Evolutionary conservation across 352 stramenopile genomes (phyloP), one percentile per base, ranked within the genome.

Genomic region (Pythium guiyangense): DNA sequence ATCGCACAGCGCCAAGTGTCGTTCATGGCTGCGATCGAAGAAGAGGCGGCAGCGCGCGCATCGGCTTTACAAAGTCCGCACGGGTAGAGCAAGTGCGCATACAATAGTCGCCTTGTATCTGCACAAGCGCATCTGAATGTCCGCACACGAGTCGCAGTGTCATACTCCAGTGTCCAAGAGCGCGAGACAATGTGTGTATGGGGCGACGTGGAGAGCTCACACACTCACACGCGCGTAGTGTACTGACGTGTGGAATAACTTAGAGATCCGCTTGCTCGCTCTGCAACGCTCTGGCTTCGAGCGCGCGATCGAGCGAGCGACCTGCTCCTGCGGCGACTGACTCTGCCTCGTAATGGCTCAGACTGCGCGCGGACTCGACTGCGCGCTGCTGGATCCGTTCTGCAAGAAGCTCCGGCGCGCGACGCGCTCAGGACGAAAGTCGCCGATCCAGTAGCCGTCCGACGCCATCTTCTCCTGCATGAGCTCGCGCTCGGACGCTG

Each of bases 361-460:
- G n/a, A n/a, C 17, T 4, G 20, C 42, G 18, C 47, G 31, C 9
- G 42, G 60, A 17, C 55, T 59, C 12, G 49, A 53, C 25, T 45
- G 31, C 46, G 42, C 57, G 6, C 55, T 59, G 50, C 51, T 67
- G 53, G 59, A 45, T 18, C 48, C 48, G 40, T 45, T n/a, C 17
- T 34, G 18, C 0, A 54, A 39, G 40, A 61, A 61, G 49, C 56
- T 62, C 18, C 56, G 56, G 14, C 69, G 75, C 35, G 64, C 52
- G 40, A 79, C 63, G 54, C 72, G 73, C 54, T 77, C 69, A 8
- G 78, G 57, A 47, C 75, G 71, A 49, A 86, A 90, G 64, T 90
- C 77, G 47, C 79, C 79, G 59, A 90, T 90, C 73, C 75, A 90
- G 62, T 90, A 90, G n/a, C 79, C 79, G 39, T 90, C 77, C n/a